Base-by-base conservation (phyloP, 2,329 filamentous ascomycete species). In the Myriosclerotinia curreyana region DNA sequence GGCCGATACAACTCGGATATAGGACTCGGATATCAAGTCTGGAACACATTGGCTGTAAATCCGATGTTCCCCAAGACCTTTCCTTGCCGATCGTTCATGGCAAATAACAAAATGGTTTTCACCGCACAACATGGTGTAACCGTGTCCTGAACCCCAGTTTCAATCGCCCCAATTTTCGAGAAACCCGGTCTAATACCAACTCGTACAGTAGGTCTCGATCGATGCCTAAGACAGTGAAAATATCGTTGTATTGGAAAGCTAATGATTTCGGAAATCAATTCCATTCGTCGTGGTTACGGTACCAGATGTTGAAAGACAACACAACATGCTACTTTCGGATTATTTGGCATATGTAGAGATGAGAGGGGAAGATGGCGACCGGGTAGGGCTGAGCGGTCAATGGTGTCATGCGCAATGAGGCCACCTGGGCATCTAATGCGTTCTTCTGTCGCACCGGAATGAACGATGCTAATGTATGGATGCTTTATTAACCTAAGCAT, bases 341-440 rank as follows among this genome's bases (percentile, higher is more conserved):
- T 56, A 25, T 34, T 63, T 63, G 44, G 44, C 52, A 63, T 28
- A 52, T 63, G 54, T 58, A 56, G n/a, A 36, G 46, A 52, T 55
- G 44, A 55, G 60, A 51, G 53, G 50, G 38, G 52, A 53, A 53
- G 44, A 42, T 54, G 51, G 52, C 52, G 58, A 60, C 66, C 69
- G 69, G 69, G 69, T 70, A 70, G 67, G 69, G 69, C 69, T 70
- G 69, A 70, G 64, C 40, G 52, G 58, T 64, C 58, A 62, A 52
- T 61, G 49, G 44, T 55, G 53, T 60, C 62, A 66, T 65, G 58
- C 66, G 64, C 59, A 67, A 31, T 36, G 28, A 55, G 54, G 42
- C 40, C 20, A 49, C 20, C 53, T 49, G 36, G 52, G 51, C 31
- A 52, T 40, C 58, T 49, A 44, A 50, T 51, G 62, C 52, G 40